Evolutionary conservation across 139 green algal species (phyloP).

Genomic region (Micractinium conductrix): DNA sequence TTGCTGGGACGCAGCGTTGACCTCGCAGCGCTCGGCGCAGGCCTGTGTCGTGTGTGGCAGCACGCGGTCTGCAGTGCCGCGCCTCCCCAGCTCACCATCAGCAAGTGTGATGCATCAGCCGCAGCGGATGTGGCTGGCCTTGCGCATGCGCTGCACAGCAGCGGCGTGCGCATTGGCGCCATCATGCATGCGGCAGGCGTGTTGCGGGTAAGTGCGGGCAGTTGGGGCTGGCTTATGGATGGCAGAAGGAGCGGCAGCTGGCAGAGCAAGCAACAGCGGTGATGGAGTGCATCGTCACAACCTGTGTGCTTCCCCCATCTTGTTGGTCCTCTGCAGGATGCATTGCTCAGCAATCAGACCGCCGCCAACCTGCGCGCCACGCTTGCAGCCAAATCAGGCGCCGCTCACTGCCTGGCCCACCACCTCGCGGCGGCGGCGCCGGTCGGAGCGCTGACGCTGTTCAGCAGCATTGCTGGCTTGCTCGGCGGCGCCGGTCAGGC

Average conservation of each 20-base stretch:
- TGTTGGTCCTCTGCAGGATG: slow-evolving; percentile 48
- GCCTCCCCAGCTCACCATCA: slow-evolving; percentile 25
- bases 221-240: too few species aligned
- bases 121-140: slow-evolving; percentile 23
- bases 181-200: slow-evolving; percentile 77
- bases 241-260: too few species aligned
- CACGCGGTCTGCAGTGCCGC: too few species aligned
- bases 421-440: slow-evolving; percentile 8
- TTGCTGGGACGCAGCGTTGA: slow-evolving; percentile 17
- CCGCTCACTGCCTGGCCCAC: slow-evolving; percentile 27
- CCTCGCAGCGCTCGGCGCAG: neutral
- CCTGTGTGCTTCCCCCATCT: too few species aligned
- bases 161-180: neutral
- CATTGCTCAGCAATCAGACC: slow-evolving; percentile 65
- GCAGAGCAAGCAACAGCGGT: too few species aligned
- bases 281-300: neutral
- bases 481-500: slow-evolving; percentile 58
- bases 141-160: neutral
- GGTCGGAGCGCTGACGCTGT: slow-evolving; percentile 26
- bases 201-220: slow-evolving; percentile 27
- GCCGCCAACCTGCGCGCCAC: slow-evolving; percentile 38
- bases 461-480: slow-evolving; percentile 58
- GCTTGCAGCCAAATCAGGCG: slow-evolving; percentile 60
- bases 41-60: neutral
- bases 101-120: slow-evolving; percentile 29